Conservation (phyloP, 2,329 filamentous ascomycete genomes). For the Claviceps africana region DNA sequence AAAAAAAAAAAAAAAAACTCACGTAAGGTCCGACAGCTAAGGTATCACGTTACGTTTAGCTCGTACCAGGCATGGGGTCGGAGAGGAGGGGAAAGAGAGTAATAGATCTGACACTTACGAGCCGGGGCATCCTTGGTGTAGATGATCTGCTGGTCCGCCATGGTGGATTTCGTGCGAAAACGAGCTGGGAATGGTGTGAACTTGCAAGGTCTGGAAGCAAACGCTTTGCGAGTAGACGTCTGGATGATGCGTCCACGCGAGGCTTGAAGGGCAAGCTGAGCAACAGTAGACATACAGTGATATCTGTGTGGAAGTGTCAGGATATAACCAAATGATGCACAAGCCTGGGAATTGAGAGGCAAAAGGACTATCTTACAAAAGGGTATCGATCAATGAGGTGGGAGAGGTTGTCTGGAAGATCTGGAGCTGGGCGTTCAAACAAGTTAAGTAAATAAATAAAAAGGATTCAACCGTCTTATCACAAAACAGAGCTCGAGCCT, state of each 20-base stretch:
- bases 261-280: constrained; percentile 8
- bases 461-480: not conserved
- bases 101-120: constrained; percentile 27
- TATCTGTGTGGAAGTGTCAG: constrained; percentile 7
- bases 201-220: constrained; percentile 7
- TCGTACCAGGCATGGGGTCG: not conserved
- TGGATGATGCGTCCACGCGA: constrained; percentile 1
- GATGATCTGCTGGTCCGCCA: constrained; percentile 35
- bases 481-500: not conserved
- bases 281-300: constrained; percentile 13
- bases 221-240: constrained; percentile 2
- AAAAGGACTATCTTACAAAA: not conserved
- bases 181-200: constrained; percentile 19
- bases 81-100: too few relatives aligned
- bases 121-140: constrained; percentile 46
- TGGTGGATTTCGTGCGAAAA: constrained; percentile 23
- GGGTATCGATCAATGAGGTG: not conserved
- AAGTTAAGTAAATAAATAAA: not conserved
- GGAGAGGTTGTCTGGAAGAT: not conserved
- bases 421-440: not conserved
- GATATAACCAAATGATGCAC: not conserved
- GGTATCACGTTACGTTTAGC: not conserved
- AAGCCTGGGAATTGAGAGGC: not conserved
- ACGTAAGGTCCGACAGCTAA: constrained; percentile 51
- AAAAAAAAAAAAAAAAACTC: constrained; percentile 16